Conservation (phyloP, 768 basidiomycete species). For the Candolleomyces eurysporus region DNA sequence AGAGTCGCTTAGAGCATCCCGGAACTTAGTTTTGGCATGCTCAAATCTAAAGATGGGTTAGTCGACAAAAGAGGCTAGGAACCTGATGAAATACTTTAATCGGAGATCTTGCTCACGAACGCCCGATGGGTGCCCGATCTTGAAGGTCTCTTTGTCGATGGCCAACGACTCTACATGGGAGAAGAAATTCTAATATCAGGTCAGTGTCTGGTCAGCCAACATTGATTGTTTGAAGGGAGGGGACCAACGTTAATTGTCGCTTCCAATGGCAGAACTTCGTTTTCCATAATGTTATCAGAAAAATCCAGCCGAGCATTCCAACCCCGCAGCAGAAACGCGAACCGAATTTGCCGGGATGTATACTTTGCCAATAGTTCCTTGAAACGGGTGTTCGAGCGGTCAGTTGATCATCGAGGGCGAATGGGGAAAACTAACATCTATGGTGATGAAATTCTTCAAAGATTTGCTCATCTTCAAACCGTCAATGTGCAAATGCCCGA, state of each 20-base stretch:
- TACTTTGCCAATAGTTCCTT: constrained; percentile 86
- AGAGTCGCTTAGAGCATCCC: constrained; percentile 88
- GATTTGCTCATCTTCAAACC: constrained; percentile 99
- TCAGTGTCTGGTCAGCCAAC: background rate
- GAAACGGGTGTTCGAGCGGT: constrained; percentile 6
- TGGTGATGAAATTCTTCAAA: constrained; percentile 98
- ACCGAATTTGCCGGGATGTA: constrained; percentile 82
- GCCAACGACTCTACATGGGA: constrained; percentile 74
- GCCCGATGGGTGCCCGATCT: constrained; percentile 56
- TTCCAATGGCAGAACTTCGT: constrained; percentile 86
- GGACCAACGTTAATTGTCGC: constrained; percentile 74
- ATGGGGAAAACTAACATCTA: constrained; percentile 58
- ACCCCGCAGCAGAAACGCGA: constrained; percentile 86
- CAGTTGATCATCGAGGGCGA: constrained; percentile 2
- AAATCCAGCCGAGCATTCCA: constrained; percentile 97
- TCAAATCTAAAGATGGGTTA: constrained; percentile 51
- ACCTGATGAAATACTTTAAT: constrained; percentile 44
- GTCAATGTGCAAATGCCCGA: constrained; percentile 97
- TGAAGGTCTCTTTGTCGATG: background rate
- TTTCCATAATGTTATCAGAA: constrained; percentile 84
- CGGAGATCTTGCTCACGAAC: constrained; percentile 67
- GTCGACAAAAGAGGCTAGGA: background rate
- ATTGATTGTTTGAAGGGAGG: background rate
- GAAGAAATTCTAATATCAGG: constrained; percentile 82
- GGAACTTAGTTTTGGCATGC: constrained; percentile 74